Evolutionary conservation across 192 early-diverging fungal genomes (phyloP).

Genomic region (Coemansia sp.): DNA sequence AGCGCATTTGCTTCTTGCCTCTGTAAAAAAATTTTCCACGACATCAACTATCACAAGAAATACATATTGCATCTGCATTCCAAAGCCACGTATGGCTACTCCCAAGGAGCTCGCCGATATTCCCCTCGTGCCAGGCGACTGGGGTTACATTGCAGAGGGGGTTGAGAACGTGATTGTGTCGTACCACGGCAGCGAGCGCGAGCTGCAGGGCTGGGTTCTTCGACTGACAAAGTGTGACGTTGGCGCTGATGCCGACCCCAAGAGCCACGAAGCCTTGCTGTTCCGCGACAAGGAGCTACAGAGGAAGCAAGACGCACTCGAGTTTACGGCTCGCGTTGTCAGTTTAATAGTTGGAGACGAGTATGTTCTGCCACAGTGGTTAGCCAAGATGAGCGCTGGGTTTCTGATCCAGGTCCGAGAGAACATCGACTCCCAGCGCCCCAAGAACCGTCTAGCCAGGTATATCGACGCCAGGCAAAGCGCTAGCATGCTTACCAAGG

Average conservation of each 20-base stretch:
- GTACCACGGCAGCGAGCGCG: constrained; percentile 50
- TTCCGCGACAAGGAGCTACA: constrained; percentile 6
- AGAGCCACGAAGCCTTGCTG: constrained; percentile 8
- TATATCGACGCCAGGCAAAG: constrained; percentile 51
- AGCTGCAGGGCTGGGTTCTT: constrained; percentile 25
- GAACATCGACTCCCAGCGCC: constrained; percentile 32
- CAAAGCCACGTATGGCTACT: not conserved
- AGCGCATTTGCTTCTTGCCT: not conserved
- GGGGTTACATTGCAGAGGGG: constrained; percentile 71
- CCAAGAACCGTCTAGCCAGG: constrained; percentile 42
- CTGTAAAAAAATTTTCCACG: not conserved
- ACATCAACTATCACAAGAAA: not conserved
- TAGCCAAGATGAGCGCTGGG: not conserved
- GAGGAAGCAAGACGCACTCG: not conserved
- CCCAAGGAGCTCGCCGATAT: not conserved
- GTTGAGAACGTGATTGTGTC: constrained; percentile 68
- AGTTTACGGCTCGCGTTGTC: constrained; percentile 42
- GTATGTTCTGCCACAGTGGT: constrained; percentile 49
- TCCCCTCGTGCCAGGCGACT: constrained; percentile 34
- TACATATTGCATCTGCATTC: not conserved
- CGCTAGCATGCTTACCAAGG: constrained; percentile 47
- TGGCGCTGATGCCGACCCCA: constrained; percentile 5
- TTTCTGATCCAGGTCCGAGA: constrained; percentile 49
- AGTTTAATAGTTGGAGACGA: constrained; percentile 47
- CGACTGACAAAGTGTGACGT: constrained; percentile 27